Evolutionary conservation across 345 rosid species (phyloP), one percentile per base, ranked within the genome.

Genomic region (Boechera divaricarpa): DNA sequence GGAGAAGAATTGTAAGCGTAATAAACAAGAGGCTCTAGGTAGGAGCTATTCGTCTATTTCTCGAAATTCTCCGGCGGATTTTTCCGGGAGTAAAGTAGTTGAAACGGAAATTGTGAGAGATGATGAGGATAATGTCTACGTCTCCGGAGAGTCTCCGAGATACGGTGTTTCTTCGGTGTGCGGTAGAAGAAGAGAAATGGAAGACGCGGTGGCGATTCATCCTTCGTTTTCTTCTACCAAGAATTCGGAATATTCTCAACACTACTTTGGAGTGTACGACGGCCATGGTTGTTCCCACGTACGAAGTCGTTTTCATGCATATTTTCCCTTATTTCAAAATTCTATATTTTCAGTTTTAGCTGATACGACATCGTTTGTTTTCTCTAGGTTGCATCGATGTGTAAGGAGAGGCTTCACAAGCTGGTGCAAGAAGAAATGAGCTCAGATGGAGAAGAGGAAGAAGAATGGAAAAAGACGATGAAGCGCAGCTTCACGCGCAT

Each of bases 141-240:
- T 28, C 29, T 28, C 29, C 29, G 29, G 29, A 28, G 29, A 28
- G 29, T 2, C 29, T 28, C 48, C 48, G n/a, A 86, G 81, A 73
- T 90, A 76, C 70, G 98, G 98, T 3, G 81, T 84, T 6, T 67
- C 96, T 13, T 90, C 96, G 1, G 89, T 90, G 7, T 87, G 98
- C 42, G 98, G 98, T 41, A 80, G 92, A 76, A 82, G 96, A 69
- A 82, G 92, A 78, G 94, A 87, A 28, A 92, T 90, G 96, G 98
- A 92, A 70, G 98, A 93, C 63, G 82, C 93, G 7, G 90, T 93
- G 7, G 82, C 94, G 11, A 48, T 86, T 67, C 84, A 78, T 28
- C 90, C 90, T 2, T 89, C 59, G 28, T 86, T 92, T 65, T 69
- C 69, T 69, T 70, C 55, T 42, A 62, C 1, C 0, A 70, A 45